Evolutionary conservation across 768 basidiomycete species (phyloP), one percentile per base, ranked within the genome.

Genomic region (Pleurotus eryngii): DNA sequence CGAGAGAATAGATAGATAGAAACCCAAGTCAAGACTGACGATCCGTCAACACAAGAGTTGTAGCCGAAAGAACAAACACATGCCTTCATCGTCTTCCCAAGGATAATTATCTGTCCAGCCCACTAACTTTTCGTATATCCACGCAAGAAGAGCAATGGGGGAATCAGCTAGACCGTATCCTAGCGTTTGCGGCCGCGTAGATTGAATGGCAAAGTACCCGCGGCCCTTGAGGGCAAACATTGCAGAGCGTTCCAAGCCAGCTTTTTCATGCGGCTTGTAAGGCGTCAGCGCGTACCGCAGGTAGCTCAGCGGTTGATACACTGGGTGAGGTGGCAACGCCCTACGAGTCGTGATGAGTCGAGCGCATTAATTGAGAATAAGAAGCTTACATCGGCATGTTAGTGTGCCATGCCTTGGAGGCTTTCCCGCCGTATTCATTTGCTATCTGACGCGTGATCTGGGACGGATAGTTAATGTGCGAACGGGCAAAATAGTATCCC

Each of bases 1-100:
- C 78, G 76, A 4, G 83, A 85, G 67, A 86, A 84, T 72, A 75
- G 78, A 60, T 83, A 85, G 14, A 84, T 72, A 1, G 82, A 84
- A 4, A 83, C 65, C 83, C 84, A 87, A 0, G 81, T 83, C 27
- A 87, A 61, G 1, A 85, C 84, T 85, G 60, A 45, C 5, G 49
- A 62, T 62, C 40, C 64, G 46, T 5, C 53, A 62, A 57, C 45
- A 17, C 11, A 27, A 47, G 15, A 38, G 17, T n/a, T 5, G 9
- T 27, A 30, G 43, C 30, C 24, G 55, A 27, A 4, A 37, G 0
- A 12, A 47, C 24, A 24, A 59, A 39, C 15, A 47, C 20, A 11
- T 50, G 78, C 85, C 72, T 69, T 85, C 81, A 24, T 85, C 83
- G 47, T 84, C 81, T 9, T 73, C 72, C 83, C 84, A 86, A 0